phyloP scores from a whole-genome alignment of 2,329 filamentous ascomycete genomes.

The Pseudopithomyces chartarum region DNA sequence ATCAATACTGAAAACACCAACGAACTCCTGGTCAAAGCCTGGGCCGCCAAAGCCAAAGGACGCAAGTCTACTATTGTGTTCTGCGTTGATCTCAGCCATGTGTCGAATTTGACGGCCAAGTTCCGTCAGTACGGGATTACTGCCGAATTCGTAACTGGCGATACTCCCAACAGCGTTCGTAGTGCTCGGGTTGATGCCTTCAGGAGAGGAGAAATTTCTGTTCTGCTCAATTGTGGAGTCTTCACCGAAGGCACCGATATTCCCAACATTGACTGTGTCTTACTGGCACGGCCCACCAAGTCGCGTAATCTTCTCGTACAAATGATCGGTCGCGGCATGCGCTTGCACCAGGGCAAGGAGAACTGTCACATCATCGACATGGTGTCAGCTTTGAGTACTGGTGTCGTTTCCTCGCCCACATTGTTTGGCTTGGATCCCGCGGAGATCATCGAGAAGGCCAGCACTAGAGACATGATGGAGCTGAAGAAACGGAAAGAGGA shows the following conservation, averaged over 20 bases:
- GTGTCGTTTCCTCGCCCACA: conserved; percentile 88
- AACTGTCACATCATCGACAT: conserved; percentile 97
- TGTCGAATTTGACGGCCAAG: conserved; percentile 71
- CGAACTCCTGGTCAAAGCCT: conserved; percentile 81
- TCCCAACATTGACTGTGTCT: conserved; percentile 91
- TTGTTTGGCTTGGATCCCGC: conserved; percentile 89
- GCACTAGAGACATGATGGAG: conserved; percentile 64
- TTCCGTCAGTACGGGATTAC: conserved; percentile 82
- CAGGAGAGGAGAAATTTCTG: conserved; percentile 75
- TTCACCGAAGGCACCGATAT: conserved; percentile 99
- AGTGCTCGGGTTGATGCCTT: conserved; percentile 76
- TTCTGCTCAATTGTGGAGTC: conserved; percentile 92
- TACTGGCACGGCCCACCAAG: conserved; percentile 85
- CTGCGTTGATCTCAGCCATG: conserved; percentile 88
- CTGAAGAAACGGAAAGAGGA: conserved; percentile 57
- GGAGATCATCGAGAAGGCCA: conserved; percentile 72
- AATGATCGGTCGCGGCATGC: conserved; percentile 96
- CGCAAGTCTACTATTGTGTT: conserved; percentile 90
- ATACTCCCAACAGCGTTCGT: conserved; percentile 73
- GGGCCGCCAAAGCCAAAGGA: conserved; percentile 74
- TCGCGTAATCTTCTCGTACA: conserved; percentile 94
- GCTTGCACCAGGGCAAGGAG: conserved; percentile 77
- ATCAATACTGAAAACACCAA: conserved; percentile 86
- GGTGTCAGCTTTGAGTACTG: conserved; percentile 82
- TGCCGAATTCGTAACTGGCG: conserved; percentile 83